Evolutionary conservation across 139 green algal species (phyloP).

Genomic region (Micractinium conductrix): DNA sequence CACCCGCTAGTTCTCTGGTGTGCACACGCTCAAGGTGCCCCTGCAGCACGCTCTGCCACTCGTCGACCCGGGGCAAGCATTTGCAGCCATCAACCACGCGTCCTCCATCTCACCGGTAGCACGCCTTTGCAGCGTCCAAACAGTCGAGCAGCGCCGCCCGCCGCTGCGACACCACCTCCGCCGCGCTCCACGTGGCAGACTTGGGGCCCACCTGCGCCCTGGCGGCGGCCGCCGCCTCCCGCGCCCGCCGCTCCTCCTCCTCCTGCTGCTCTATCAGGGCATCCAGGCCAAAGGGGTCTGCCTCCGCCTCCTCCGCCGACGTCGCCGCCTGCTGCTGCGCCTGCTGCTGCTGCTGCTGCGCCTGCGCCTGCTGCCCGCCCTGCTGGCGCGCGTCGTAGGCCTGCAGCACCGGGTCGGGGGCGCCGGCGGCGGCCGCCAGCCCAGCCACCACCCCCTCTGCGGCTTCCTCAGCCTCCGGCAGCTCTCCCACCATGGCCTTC

Average conservation of each 20-base stretch:
- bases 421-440: neutral
- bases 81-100: neutral
- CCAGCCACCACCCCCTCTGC: slow-evolving; percentile 37
- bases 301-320: neutral
- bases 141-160: slow-evolving; percentile 67
- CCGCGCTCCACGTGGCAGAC: slow-evolving; percentile 41
- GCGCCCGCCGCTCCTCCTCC: neutral
- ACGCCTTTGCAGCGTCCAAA: slow-evolving; percentile 52
- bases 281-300: slow-evolving; percentile 69
- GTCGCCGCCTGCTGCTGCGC: too few relatives aligned
- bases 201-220: too few relatives aligned
- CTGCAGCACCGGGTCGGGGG: slow-evolving; percentile 24
- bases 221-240: neutral
- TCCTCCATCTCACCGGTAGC: slow-evolving; percentile 45
- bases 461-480: slow-evolving; percentile 42
- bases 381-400: neutral
- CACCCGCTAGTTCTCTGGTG: too few relatives aligned
- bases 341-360: slow-evolving; percentile 1
- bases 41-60: too few relatives aligned
- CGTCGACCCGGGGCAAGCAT: too few relatives aligned
- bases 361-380: neutral
- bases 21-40: slow-evolving; percentile 25
- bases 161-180: slow-evolving; percentile 46
- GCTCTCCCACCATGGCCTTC: slow-evolving; percentile 47
- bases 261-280: slow-evolving; percentile 22